phyloP scores from a whole-genome alignment of 441 rosid genomes.

The Mallotus japonicus region DNA sequence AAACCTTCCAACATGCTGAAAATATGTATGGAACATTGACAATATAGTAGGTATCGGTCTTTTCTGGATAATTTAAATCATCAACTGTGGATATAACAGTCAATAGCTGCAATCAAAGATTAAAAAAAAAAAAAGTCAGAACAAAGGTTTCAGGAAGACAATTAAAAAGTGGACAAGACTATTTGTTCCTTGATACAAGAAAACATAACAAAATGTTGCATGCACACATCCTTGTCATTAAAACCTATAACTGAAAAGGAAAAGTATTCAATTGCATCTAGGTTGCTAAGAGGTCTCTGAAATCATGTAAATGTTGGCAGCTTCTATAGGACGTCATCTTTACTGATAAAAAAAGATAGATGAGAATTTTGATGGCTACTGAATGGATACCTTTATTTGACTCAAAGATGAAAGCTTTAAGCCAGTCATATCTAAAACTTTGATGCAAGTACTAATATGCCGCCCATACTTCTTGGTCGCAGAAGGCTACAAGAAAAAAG shows the following conservation, averaged over 20 bases:
- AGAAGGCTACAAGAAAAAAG: slow-evolving; percentile 57
- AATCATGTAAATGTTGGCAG: not conserved
- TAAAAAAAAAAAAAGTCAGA: not conserved
- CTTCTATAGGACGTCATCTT: not conserved
- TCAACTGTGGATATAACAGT: slow-evolving; percentile 76
- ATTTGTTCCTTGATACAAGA: not conserved
- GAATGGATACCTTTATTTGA: slow-evolving; percentile 65
- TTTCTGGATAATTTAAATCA: slow-evolving; percentile 95
- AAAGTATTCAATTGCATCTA: not conserved
- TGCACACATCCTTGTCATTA: not conserved
- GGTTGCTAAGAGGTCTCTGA: not conserved
- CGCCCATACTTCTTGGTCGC: slow-evolving; percentile 67
- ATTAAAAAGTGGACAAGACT: not conserved
- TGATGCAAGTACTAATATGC: slow-evolving; percentile 79
- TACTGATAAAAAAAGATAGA: not conserved
- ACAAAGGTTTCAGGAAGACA: not conserved
- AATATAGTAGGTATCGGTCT: slow-evolving; percentile 77
- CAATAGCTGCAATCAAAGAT: slow-evolving; percentile 55
- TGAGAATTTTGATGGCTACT: not conserved
- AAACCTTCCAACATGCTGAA: slow-evolving; percentile 98
- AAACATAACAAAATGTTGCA: not conserved
- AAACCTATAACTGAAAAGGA: not conserved
- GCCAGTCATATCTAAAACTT: slow-evolving; percentile 92
- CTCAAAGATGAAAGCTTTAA: slow-evolving; percentile 78
- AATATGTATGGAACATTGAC: slow-evolving; percentile 85